Base-by-base conservation (phyloP, 1,284 basidiomycete species). In the Apiotrichum siamense region DNA sequence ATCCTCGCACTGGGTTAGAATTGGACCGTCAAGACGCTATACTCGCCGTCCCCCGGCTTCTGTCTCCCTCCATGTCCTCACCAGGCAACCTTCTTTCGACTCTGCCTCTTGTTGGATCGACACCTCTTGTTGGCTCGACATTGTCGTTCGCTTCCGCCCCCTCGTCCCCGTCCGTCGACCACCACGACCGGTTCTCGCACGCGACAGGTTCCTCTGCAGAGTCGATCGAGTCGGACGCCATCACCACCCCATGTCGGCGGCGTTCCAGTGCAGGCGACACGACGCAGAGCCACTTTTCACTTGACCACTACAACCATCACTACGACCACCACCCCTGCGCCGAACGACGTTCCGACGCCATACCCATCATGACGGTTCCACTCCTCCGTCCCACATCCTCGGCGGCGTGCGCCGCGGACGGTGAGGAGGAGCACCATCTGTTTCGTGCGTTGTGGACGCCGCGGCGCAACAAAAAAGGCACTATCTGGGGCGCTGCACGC, bases 201-300 rank as follows among this genome's bases (percentile, higher is more conserved):
- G 21, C 49, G 13, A 26, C 50, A 5, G 31, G 33, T 11, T 44
- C 46, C 20, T 52, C 50, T 10, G 46, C 50, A 25, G 31, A 43
- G 33, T 52, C 51, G 27, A 6, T 44, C 29, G 43, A 42, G 21
- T 48, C 42, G 20, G 47, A 40, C 23, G 21, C 41, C 13, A 47
- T 47, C 26, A 40, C 33, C 41, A 47, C 45, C 13, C 52, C 47
- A 9, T 47, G 47, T 42, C 51, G 18, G 23, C 27, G 46, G 17
- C 41, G 50, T 26, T 24, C 39, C 27, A 39, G 49, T 37, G 25
- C 27, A 13, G 15, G 27, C 41, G 38, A 39, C 23, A 39, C 38
- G 11, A 39, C 7, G 33, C 33, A 35, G 33, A n/a, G n/a, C n/a
- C n/a, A n/a, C n/a, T n/a, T 33, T 17, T 15, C 32, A 4, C 32